phyloP scores from a whole-genome alignment of 2,329 filamentous ascomycete species.

The Cercospora nicotianae region DNA sequence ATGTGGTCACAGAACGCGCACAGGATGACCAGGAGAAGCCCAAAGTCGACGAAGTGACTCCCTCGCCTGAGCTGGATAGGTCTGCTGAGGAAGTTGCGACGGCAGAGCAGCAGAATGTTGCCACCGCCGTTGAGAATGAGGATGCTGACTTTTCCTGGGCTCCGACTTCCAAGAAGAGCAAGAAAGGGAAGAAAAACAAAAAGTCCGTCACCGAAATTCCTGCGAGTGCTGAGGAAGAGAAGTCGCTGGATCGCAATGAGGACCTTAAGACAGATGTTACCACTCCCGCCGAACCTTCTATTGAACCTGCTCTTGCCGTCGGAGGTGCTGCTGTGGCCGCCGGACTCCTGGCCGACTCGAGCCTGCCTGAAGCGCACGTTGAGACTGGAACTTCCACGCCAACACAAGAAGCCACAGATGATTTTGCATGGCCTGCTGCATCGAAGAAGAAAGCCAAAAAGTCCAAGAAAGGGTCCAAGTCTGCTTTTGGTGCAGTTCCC shows the following conservation, averaged over 20 bases:
- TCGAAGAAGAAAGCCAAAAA: conserved; percentile 30
- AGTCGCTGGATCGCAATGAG: not conserved
- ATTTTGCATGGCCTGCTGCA: conserved; percentile 7
- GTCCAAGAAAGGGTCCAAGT: conserved; percentile 21
- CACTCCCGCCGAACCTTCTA: not conserved
- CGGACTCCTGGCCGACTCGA: not conserved
- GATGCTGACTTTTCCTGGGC: conserved; percentile 14
- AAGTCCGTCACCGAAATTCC: conserved; percentile 8
- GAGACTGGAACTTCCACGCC: not conserved
- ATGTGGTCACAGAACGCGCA: not conserved
- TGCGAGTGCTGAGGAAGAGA: not conserved
- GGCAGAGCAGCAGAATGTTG: not conserved
- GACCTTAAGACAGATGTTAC: not conserved
- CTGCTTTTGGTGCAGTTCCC: not conserved
- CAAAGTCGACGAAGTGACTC: not conserved
- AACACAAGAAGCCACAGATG: conserved; percentile 5
- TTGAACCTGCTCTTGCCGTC: not conserved
- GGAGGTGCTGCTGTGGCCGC: conserved; percentile 1
- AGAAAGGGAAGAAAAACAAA: conserved; percentile 30
- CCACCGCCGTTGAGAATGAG: not conserved
- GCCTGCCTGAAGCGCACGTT: not conserved
- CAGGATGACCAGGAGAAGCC: not conserved
- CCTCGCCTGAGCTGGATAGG: not conserved
- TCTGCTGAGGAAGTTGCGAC: not conserved
- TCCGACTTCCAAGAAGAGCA: conserved; percentile 24